Conservation (phyloP, 805 yeast species). For the Saccharomycopsis lassenensis region DNA sequence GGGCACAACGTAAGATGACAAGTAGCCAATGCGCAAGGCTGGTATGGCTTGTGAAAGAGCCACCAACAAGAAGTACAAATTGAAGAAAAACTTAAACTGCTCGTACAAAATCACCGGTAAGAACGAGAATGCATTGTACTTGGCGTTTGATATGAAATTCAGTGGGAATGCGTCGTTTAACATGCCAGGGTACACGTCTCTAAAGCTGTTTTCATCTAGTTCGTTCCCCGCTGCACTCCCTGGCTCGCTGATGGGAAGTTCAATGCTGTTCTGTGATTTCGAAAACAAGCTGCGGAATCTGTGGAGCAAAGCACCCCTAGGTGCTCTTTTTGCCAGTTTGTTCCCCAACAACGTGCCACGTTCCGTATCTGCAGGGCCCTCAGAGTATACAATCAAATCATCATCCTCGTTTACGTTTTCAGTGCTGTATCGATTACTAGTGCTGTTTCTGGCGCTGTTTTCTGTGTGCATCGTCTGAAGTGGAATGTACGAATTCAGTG, state of each 20-base stretch:
- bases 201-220: slow-evolving; percentile 8
- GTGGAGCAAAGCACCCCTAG: no score
- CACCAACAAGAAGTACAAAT: slow-evolving; percentile 81
- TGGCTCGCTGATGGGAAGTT: no score
- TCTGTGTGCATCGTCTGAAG: slow-evolving; percentile 16
- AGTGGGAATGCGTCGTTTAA: slow-evolving; percentile 36
- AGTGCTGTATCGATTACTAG: background rate
- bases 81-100: slow-evolving; percentile 95
- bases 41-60: slow-evolving; percentile 92
- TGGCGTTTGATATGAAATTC: slow-evolving; percentile 88
- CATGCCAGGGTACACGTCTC: slow-evolving; percentile 34
- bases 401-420: slow-evolving; percentile 8
- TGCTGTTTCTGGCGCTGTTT: slow-evolving; percentile 3
- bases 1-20: slow-evolving; percentile 89
- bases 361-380: no score
- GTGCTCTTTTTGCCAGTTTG: no score
- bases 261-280: no score
- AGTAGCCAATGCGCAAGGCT: slow-evolving; percentile 80
- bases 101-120: slow-evolving; percentile 84
- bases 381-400: slow-evolving; percentile 8
- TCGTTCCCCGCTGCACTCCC: no score
- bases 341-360: no score
- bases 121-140: slow-evolving; percentile 80
- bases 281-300: no score
- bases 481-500: slow-evolving; percentile 16